Evolutionary conservation across 1,284 basidiomycete species (phyloP).

Genomic region (Sanguinoderma infundibulare): DNA sequence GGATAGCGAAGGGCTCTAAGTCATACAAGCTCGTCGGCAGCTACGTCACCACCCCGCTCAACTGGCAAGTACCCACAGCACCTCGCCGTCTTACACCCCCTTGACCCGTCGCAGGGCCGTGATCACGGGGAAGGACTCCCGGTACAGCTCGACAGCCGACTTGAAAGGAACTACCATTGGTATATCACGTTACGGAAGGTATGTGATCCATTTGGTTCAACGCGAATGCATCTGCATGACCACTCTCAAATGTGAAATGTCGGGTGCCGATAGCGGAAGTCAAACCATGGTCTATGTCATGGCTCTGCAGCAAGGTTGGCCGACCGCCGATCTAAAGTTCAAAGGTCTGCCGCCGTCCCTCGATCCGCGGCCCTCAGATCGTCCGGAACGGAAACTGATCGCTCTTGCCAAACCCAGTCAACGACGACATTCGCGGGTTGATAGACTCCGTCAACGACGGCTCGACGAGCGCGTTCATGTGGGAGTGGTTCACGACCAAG

Average conservation of each 20-base stretch:
- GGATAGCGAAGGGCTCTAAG: conserved; percentile 86
- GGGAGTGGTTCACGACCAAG: conserved; percentile 99
- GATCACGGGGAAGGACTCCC: conserved; percentile 81
- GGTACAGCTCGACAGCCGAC: conserved; percentile 77
- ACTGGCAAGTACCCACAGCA: conserved; percentile 69
- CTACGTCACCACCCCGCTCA: conserved; percentile 87
- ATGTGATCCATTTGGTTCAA: not conserved
- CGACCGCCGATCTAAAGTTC: conserved; percentile 73
- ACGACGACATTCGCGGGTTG: conserved; percentile 89
- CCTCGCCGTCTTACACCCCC: not conserved
- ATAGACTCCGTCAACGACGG: conserved; percentile 90
- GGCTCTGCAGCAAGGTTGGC: conserved; percentile 87
- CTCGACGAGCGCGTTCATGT: conserved; percentile 85
- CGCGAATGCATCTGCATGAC: no score
- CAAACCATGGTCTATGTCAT: conserved; percentile 97
- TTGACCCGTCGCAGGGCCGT: conserved; percentile 71
- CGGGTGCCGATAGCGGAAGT: conserved; percentile 59
- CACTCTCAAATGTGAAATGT: not conserved
- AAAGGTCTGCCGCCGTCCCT: conserved; percentile 53
- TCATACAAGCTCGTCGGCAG: conserved; percentile 93
- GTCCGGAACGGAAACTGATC: not conserved
- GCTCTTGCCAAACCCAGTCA: conserved; percentile 60
- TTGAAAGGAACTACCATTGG: conserved; percentile 86
- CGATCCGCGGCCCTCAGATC: not conserved
- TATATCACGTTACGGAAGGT: conserved; percentile 90